phyloP scores from a whole-genome alignment of 1,139 yeast genomes.

The Lodderomyces metapsilosis region DNA sequence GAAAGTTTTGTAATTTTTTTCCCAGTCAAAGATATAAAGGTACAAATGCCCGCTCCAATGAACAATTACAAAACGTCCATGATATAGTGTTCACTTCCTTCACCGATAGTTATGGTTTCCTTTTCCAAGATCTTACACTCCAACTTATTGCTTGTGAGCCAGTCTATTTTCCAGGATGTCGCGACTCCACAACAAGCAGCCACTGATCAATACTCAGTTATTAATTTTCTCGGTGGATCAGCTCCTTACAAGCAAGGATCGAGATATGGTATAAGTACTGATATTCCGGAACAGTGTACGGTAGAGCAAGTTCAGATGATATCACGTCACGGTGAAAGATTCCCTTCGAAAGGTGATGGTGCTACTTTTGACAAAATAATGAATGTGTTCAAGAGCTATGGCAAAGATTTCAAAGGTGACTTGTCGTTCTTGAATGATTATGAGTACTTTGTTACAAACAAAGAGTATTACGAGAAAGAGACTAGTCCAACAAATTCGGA shows the following conservation, averaged over 20 bases:
- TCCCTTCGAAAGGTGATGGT: slow-evolving; percentile 45
- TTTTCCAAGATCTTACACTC: slow-evolving; percentile 28
- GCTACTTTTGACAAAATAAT: slow-evolving; percentile 17
- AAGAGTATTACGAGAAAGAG: slow-evolving; percentile 29
- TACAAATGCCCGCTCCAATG: no score
- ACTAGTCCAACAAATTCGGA: slow-evolving; percentile 26
- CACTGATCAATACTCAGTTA: slow-evolving; percentile 39
- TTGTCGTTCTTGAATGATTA: slow-evolving; percentile 34
- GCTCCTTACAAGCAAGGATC: slow-evolving; percentile 48
- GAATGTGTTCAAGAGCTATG: slow-evolving; percentile 21
- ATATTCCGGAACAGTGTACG: slow-evolving; percentile 49
- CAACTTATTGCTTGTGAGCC: slow-evolving; percentile 30
- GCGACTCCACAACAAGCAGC: slow-evolving; percentile 41
- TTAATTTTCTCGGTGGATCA: slow-evolving; percentile 45
- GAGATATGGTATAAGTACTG: slow-evolving; percentile 48
- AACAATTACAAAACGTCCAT: no score
- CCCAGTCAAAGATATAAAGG: no score
- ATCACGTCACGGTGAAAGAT: slow-evolving; percentile 73
- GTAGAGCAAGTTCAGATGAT: slow-evolving; percentile 64
- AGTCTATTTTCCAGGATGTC: slow-evolving; percentile 26
- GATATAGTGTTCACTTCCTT: not conserved
- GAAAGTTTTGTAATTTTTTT: not conserved
- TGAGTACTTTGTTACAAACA: slow-evolving; percentile 30
- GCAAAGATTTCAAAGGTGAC: slow-evolving; percentile 28
- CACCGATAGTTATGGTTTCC: slow-evolving; percentile 23